These are phyloP conservation scores for Paraconiothyrium brasiliense DNA, from an alignment of 2,329 filamentous ascomycete species.

Conservation along the genomic window DNA sequence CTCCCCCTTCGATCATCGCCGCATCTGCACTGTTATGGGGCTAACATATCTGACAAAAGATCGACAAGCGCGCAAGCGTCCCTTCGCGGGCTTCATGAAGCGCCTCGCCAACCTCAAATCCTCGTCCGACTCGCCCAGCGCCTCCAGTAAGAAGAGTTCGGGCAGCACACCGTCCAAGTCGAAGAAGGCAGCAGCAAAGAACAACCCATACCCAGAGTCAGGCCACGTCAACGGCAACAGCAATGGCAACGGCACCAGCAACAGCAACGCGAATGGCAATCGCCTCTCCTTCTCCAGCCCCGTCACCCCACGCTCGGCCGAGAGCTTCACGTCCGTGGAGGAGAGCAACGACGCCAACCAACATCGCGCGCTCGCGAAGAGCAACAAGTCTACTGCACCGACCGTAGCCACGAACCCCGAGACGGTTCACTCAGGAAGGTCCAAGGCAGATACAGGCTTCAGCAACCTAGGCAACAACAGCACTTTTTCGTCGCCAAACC, in stretches of 20 bases:
- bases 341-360: slow-evolving; percentile 57
- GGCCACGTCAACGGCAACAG: slow-evolving; percentile 63
- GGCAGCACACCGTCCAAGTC: slow-evolving; percentile 46
- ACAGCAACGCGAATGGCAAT: slow-evolving; percentile 24
- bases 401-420: slow-evolving; percentile 87
- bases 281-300: slow-evolving; percentile 62
- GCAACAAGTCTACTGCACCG: slow-evolving; percentile 77
- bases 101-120: slow-evolving; percentile 89
- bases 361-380: slow-evolving; percentile 65
- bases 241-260: slow-evolving; percentile 63
- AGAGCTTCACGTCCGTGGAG: slow-evolving; percentile 68
- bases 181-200: slow-evolving; percentile 74
- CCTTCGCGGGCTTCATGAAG: slow-evolving; percentile 94
- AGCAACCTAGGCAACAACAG: slow-evolving; percentile 73
- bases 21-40: slow-evolving; percentile 20
- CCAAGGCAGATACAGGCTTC: slow-evolving; percentile 80
- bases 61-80: slow-evolving; percentile 77
- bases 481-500: slow-evolving; percentile 84
- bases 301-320: slow-evolving; percentile 47
- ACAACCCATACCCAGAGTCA: slow-evolving; percentile 92
- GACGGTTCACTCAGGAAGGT: slow-evolving; percentile 77
- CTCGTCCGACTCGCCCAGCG: slow-evolving; percentile 64
- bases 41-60: slow-evolving; percentile 62
- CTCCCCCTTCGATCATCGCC: slow-evolving; percentile 11
- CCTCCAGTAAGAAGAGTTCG: slow-evolving; percentile 52